Evolutionary conservation across 2,329 filamentous ascomycete species (phyloP).

Genomic region (Fusarium chlamydosporum): DNA sequence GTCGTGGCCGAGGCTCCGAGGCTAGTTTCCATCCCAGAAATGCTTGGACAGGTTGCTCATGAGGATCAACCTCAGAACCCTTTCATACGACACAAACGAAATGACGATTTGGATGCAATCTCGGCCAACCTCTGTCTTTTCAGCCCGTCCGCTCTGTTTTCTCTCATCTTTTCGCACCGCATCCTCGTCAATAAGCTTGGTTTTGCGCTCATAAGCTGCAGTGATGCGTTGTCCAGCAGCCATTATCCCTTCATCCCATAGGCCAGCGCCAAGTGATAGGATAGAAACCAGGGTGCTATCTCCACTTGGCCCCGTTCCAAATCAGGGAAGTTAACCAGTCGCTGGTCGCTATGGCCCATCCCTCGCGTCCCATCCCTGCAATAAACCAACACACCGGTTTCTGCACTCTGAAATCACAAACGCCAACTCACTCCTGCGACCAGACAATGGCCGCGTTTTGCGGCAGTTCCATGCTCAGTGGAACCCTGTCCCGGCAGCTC

Average conservation of each 20-base stretch:
- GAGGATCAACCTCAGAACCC: slow-evolving; percentile 41
- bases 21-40: slow-evolving; percentile 28
- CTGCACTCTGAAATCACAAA: slow-evolving; percentile 52
- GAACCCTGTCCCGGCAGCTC: slow-evolving; percentile 44
- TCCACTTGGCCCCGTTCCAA: slow-evolving; percentile 56
- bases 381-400: slow-evolving; percentile 44
- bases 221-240: slow-evolving; percentile 63
- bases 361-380: slow-evolving; percentile 54
- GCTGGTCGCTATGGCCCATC: slow-evolving; percentile 46
- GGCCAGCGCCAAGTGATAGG: slow-evolving; percentile 61
- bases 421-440: slow-evolving; percentile 65
- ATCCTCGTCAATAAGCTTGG: slow-evolving; percentile 40
- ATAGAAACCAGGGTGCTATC: slow-evolving; percentile 53
- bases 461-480: slow-evolving; percentile 49
- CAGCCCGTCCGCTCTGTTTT: slow-evolving; percentile 19
- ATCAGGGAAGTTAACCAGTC: slow-evolving; percentile 60
- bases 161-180: slow-evolving; percentile 26
- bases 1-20: slow-evolving; percentile 18
- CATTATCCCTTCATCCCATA: slow-evolving; percentile 59
- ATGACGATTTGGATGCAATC: slow-evolving; percentile 44
- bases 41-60: slow-evolving; percentile 40
- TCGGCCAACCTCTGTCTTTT: slow-evolving; percentile 45
- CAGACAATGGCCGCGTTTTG: slow-evolving; percentile 60
- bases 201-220: slow-evolving; percentile 55
- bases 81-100: slow-evolving; percentile 36